These are phyloP conservation scores for Chaetomium tenue DNA, from an alignment of 495 filamentous ascomycete genomes.

Conservation along the genomic window DNA sequence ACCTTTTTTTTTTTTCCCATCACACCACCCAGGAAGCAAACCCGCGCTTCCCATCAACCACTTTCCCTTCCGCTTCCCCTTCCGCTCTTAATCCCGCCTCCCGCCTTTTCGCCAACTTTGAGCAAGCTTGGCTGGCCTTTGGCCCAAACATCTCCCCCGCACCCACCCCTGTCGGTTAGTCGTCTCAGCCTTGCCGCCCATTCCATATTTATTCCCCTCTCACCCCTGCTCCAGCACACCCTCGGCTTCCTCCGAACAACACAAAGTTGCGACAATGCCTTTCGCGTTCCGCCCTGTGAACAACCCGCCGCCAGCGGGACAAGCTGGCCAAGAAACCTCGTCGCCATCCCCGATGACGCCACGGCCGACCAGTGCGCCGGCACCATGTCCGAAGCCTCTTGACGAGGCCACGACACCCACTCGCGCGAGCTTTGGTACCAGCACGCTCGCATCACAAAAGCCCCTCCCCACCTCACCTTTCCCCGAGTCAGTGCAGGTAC, in stretches of 20 bases:
- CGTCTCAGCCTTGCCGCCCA: conserved; percentile 40
- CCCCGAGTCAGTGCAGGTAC: conserved; percentile 50
- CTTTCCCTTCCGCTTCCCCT: not conserved
- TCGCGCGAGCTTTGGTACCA: conserved; percentile 52
- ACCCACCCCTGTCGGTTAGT: conserved; percentile 37
- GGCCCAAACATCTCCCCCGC: conserved; percentile 37
- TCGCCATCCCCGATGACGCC: conserved; percentile 62
- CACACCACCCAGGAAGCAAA: conserved; percentile 14
- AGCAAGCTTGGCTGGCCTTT: no score
- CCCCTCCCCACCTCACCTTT: conserved; percentile 61
- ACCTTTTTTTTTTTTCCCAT: no score
- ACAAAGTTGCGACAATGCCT: conserved; percentile 39
- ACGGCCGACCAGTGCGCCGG: conserved; percentile 50
- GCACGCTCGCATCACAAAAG: conserved; percentile 52
- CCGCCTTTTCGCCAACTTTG: conserved; percentile 26
- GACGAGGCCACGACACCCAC: conserved; percentile 62
- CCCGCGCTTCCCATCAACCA: conserved; percentile 25
- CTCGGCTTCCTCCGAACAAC: conserved; percentile 16
- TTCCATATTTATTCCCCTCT: conserved; percentile 31
- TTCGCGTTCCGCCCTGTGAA: conserved; percentile 74
- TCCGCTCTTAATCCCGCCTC: not conserved
- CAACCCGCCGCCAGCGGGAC: conserved; percentile 59
- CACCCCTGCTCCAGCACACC: conserved; percentile 8
- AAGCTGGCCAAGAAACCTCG: conserved; percentile 44
- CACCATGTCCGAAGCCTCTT: conserved; percentile 38